Percentiles rank a stretch among this genome's conserved stretches.
Evolutionary conservation across 1,139 yeast species (phyloP).

Genomic region (Pichia sp.): DNA sequence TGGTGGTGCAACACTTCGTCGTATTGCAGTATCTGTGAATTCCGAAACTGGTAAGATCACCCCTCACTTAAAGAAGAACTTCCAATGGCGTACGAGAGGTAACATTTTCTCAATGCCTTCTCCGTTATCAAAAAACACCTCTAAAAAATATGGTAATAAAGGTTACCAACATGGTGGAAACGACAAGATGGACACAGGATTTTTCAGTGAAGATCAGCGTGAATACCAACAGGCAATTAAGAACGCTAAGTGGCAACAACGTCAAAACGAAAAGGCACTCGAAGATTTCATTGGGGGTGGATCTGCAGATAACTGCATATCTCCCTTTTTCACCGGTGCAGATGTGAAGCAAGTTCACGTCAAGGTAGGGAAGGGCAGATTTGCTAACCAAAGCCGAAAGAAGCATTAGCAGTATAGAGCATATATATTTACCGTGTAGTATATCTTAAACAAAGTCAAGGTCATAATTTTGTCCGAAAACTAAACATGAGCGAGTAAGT

Average conservation of each 20-base stretch:
- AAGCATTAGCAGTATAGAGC: constrained; percentile 11
- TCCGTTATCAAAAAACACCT: constrained; percentile 63
- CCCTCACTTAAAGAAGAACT: constrained; percentile 87
- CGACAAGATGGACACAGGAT: constrained; percentile 50
- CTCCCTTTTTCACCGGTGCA: constrained; percentile 72
- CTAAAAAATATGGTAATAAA: constrained; percentile 60
- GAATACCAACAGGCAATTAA: constrained; percentile 87
- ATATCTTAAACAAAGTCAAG: too few species aligned
- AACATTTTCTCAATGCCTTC: constrained; percentile 72
- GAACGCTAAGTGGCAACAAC: constrained; percentile 81
- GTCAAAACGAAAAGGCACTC: constrained; percentile 78
- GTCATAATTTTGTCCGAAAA: too few species aligned
- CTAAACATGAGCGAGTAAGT: not conserved
- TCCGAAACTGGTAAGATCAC: constrained; percentile 73
- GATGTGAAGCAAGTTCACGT: constrained; percentile 64
- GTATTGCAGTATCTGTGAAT: constrained; percentile 88
- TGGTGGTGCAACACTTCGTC: constrained; percentile 83
- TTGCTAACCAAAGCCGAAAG: constrained; percentile 60
- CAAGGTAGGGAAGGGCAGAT: constrained; percentile 76
- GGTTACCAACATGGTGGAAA: constrained; percentile 56
- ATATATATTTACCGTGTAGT: not conserved
- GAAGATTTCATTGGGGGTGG: constrained; percentile 94
- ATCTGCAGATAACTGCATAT: constrained; percentile 81
- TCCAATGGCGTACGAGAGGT: constrained; percentile 93
- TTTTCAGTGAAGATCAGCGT: constrained; percentile 87